Base-by-base conservation (phyloP, 306 rosid species). In the Vigna angularis region DNA sequence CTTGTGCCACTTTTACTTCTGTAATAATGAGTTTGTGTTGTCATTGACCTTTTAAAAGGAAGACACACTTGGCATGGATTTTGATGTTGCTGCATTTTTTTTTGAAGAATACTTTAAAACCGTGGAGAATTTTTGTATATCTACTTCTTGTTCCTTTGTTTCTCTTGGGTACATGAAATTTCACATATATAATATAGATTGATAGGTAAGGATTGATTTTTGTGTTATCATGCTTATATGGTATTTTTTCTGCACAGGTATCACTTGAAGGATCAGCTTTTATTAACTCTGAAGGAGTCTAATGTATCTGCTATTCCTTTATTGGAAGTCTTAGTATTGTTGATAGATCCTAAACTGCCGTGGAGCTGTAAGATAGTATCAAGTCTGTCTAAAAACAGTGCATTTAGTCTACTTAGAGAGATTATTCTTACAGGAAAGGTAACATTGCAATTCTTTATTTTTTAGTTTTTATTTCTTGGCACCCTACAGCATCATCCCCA, bases 301-400 rank as follows among this genome's bases (percentile, higher is more conserved):
- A 81, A 73, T 79, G 70, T 66, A 63, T 72, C 91, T 30, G 81
- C 88, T 26, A 79, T 88, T 74, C 80, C 92, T 11, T 83, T 95
- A 77, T 80, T 93, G 79, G 99, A 95, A 79, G 84, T 89, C 50
- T 81, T 87, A 72, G 89, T 82, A 78, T 70, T 88, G 84, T 84
- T 95, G 89, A 56, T 88, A 53, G 88, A 93, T 86, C 88, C 84
- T 40, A 82, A 88, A 74, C 88, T 93, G 71, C 98, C 99, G 45
- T 95, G 99, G 99, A 88, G 82, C 88, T 95, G 98, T 80, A 85
- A 83, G 81, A 86, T 80, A 75, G 90, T 93, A 67, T 85, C 87
- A 80, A 85, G 86, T 89, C 88, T 89, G 36, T 85, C 88, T 77
- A 93, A 88, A 85, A 93, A 88, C 72, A 91, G 85, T 70, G 91